Evolutionary conservation across 2,329 filamentous ascomycete genomes (phyloP).

Genomic region (Fusarium buharicum): DNA sequence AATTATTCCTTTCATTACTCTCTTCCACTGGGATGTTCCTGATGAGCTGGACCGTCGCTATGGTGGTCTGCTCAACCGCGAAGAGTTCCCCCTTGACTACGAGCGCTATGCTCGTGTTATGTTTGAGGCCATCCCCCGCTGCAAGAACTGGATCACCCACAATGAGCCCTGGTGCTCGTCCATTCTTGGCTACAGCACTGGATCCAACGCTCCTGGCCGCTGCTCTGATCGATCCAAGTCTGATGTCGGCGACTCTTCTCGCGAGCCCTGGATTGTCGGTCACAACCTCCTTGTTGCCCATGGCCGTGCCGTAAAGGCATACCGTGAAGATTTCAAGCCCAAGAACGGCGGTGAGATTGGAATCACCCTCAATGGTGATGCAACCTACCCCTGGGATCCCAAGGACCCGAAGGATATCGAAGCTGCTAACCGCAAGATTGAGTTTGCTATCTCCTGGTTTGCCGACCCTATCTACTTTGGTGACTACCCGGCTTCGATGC

Average conservation of each 20-base stretch:
- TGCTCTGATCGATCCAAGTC: slow-evolving; percentile 80
- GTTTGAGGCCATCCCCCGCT: slow-evolving; percentile 78
- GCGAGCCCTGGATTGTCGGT: slow-evolving; percentile 84
- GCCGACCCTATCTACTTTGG: slow-evolving; percentile 88
- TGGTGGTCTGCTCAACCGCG: slow-evolving; percentile 80
- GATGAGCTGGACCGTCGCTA: slow-evolving; percentile 82
- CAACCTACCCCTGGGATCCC: slow-evolving; percentile 83
- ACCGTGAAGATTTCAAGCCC: slow-evolving; percentile 83
- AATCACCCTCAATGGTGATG: slow-evolving; percentile 89
- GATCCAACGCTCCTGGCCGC: slow-evolving; percentile 83
- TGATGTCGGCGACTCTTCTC: slow-evolving; percentile 75
- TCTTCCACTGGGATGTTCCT: slow-evolving; percentile 91
- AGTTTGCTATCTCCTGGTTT: slow-evolving; percentile 90
- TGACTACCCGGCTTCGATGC: slow-evolving; percentile 85
- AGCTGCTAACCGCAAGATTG: slow-evolving; percentile 82
- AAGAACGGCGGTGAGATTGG: slow-evolving; percentile 80
- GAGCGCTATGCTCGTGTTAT: slow-evolving; percentile 80
- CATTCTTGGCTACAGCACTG: slow-evolving; percentile 81
- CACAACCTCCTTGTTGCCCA: slow-evolving; percentile 85
- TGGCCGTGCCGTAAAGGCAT: slow-evolving; percentile 81
- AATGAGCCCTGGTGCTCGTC: slow-evolving; percentile 91
- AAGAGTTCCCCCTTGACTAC: slow-evolving; percentile 85
- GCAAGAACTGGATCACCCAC: slow-evolving; percentile 90
- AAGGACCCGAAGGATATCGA: slow-evolving; percentile 78
- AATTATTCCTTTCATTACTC: slow-evolving; percentile 82